Evolutionary conservation across 176 grass and related monocot genomes (phyloP), one percentile per base, ranked within the genome.

Genomic region (Panicum miliaceum): DNA sequence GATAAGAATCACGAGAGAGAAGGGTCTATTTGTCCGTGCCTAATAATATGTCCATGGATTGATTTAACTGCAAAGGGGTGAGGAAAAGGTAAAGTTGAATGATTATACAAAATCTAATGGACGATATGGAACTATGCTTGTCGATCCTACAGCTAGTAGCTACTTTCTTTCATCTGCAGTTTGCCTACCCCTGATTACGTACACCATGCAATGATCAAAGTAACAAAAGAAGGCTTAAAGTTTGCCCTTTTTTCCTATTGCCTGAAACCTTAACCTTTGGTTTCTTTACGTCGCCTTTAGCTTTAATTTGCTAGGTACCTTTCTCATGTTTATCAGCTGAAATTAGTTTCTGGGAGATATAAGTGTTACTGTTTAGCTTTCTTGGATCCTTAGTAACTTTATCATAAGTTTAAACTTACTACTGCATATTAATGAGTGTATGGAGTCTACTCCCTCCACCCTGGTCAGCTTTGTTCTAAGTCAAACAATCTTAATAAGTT

Each of bases 201-300:
- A 80, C 89, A 80, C 51, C 12, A 26, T 74, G 89, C 84, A 90
- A 87, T 87, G 75, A 91, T 87, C 85, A 87, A 91, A 76, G 89
- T 60, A 69, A 75, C 70, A 81, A 86, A 75, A 87, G 81, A 80
- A 48, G 75, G 68, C 69, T 84, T 84, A 84, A 91, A 91, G 89
- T 37, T 76, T 87, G 15, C 43, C 60, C 81, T 76, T 87, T 79
- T 87, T 90, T 84, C 23, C 68, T 76, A 82, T 68, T 75, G 69
- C 76, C 63, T 76, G 53, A 38, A 62, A 79, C 35, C 52, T 75
- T 84, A 69, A 86, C 35, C 85, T 91, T 91, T 91, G 78, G 69
- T 63, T 89, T 76, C 85, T 87, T 89, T 91, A 80, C 42, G 35
- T 91, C 69, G 61, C 81, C 81, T 91, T 87, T 91, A 84, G 69